phyloP scores from a whole-genome alignment of 2,329 filamentous ascomycete genomes.

The Phoma sp. region DNA sequence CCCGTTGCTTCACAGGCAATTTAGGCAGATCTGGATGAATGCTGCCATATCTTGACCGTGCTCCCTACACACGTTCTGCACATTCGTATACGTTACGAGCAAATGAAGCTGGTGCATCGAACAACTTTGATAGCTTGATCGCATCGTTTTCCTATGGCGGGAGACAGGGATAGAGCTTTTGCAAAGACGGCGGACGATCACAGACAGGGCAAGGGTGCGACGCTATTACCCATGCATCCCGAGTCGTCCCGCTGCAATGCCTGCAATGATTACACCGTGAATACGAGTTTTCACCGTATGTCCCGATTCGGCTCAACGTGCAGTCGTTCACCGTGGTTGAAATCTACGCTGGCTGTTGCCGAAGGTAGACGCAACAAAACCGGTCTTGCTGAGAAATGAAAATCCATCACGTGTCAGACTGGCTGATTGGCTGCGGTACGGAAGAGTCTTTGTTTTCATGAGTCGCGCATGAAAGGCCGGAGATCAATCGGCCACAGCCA shows the following conservation, averaged over 20 bases:
- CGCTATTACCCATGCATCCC: constrained; percentile 41
- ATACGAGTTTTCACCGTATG: constrained; percentile 20
- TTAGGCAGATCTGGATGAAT: neutral
- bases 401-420: neutral
- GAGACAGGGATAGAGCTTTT: constrained; percentile 41
- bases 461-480: constrained; percentile 13
- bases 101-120: constrained; percentile 7
- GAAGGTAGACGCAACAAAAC: neutral
- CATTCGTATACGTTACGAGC: neutral
- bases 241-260: constrained; percentile 40
- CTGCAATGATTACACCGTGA: constrained; percentile 24
- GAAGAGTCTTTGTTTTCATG: neutral
- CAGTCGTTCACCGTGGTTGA: constrained; percentile 9
- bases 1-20: neutral
- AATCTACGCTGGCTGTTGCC: neutral
- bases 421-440: neutral
- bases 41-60: constrained; percentile 9
- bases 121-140: constrained; percentile 14
- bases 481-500: constrained; percentile 22
- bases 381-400: neutral
- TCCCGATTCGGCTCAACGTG: constrained; percentile 22
- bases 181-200: constrained; percentile 42
- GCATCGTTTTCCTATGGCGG: constrained; percentile 32
- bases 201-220: constrained; percentile 37
- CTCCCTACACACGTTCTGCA: constrained; percentile 1